Base-by-base conservation (phyloP, 768 basidiomycete species). In the Gloeostereum incarnatum region DNA sequence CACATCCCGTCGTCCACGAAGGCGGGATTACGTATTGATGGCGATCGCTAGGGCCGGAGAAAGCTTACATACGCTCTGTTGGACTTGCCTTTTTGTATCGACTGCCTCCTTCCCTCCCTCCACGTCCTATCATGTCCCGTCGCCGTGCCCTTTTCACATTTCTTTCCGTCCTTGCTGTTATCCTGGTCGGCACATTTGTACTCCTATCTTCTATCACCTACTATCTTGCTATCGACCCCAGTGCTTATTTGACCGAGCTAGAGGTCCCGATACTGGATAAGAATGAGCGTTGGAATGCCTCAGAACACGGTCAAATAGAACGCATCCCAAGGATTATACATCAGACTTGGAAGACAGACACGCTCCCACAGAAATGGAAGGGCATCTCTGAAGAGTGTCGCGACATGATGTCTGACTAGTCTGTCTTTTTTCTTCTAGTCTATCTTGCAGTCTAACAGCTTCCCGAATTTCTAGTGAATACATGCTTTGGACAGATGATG, bases 261-360 rank as follows among this genome's bases (percentile, higher is more conserved):
- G 86, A 93, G 53, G 74, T 94, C 7, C 75, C 77, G 45, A 49
- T 69, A 30, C 63, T 69, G 40, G 62, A 68, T 57, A 68, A 71
- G 48, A 59, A 65, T 18, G 68, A 71, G 31, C 72, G 76, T 32
- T 78, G 72, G 71, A 81, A 83, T 52, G 73, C 78, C 18, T 56
- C 79, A 3, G 65, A 73, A 18, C 71, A 78, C 48, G 71, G 67
- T 41, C 65, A 69, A 45, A 63, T 75, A 25, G 86, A 96, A 52
- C 76, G 71, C 47, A 79, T 98, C 25, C 96, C 93, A 3, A 75
- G 89, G 36, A 87, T 99, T 42, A 74, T 99, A 32, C 96, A 99
- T 60, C 94, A 97, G 73, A 98, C 96, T 17, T 99, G 96, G 96
- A 96, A 93, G 68, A 79, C 84, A 8, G 83, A 94, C 39, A 74